These are phyloP conservation scores for Flaveria trinervia DNA, from an alignment of 129 eudicot genomes.

Conservation along the genomic window DNA sequence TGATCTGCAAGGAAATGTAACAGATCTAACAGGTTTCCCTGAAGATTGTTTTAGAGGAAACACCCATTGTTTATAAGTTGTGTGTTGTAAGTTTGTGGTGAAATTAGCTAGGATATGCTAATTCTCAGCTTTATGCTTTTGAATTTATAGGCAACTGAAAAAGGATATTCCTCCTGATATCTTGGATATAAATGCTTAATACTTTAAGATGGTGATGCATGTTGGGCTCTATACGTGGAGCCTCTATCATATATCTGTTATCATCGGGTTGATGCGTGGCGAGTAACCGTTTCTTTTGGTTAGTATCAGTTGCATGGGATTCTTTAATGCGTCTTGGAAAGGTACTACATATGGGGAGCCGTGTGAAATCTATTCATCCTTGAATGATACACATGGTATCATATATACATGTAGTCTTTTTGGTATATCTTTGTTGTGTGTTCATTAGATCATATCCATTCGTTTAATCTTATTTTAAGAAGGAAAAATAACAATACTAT, in stretches of 20 bases:
- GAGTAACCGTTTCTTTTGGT: not conserved
- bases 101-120: not conserved
- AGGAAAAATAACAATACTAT: no score
- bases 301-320: not conserved
- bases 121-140: not conserved
- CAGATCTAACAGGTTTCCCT: constrained; percentile 26
- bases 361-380: constrained; percentile 2
- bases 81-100: not conserved
- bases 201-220: constrained; percentile 1
- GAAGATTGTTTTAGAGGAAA: constrained; percentile 27
- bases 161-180: not conserved
- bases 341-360: not conserved
- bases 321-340: constrained; percentile 19
- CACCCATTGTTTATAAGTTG: constrained; percentile 21
- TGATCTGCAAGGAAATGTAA: constrained; percentile 39
- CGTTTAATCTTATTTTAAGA: no score
- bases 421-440: no score
- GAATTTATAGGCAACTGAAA: constrained; percentile 20
- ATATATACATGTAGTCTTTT: no score
- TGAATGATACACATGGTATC: no score
- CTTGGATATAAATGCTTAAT: not conserved
- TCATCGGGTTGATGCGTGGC: not conserved
- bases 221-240: constrained; percentile 24
- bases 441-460: no score
- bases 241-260: not conserved